phyloP scores from a whole-genome alignment of 2,329 filamentous ascomycete genomes.

The Xylariaceae sp. region DNA sequence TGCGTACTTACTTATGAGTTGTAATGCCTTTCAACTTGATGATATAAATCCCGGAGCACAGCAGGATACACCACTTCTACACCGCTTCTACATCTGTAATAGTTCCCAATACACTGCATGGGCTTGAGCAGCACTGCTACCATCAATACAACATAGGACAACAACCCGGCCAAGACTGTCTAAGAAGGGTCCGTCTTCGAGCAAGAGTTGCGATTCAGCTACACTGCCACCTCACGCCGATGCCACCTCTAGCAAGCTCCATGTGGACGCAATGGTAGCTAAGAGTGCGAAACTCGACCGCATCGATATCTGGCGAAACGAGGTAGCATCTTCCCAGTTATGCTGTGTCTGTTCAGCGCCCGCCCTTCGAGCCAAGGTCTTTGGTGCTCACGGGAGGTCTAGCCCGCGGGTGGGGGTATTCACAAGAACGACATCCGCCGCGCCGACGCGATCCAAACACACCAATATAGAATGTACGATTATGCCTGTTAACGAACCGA shows the following conservation, averaged over 20 bases:
- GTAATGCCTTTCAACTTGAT: no score
- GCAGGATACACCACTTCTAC: no score
- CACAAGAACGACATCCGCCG: not conserved
- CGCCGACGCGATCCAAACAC: not conserved
- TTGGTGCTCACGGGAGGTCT: not conserved
- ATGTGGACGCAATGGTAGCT: constrained; percentile 8
- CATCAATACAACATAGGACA: constrained; percentile 1
- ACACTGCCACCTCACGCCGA: not conserved
- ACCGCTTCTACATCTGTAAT: no score
- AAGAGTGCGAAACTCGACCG: constrained; percentile 25
- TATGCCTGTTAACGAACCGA: not conserved
- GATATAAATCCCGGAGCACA: no score
- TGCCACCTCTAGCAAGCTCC: constrained; percentile 2
- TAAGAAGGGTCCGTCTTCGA: not conserved
- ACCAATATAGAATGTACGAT: constrained; percentile 1
- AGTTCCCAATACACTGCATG: not conserved
- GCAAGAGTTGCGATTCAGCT: no score
- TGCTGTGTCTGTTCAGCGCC: constrained; percentile 32
- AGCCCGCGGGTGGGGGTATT: not conserved
- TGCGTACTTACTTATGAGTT: no score
- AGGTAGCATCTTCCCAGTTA: constrained; percentile 37
- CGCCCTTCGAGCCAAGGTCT: constrained; percentile 10
- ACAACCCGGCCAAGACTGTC: not conserved
- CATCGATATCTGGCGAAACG: constrained; percentile 46
- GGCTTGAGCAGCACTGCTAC: constrained; percentile 3